These are phyloP conservation scores for Russula lepida DNA, from an alignment of 768 basidiomycete species.

Conservation along the genomic window DNA sequence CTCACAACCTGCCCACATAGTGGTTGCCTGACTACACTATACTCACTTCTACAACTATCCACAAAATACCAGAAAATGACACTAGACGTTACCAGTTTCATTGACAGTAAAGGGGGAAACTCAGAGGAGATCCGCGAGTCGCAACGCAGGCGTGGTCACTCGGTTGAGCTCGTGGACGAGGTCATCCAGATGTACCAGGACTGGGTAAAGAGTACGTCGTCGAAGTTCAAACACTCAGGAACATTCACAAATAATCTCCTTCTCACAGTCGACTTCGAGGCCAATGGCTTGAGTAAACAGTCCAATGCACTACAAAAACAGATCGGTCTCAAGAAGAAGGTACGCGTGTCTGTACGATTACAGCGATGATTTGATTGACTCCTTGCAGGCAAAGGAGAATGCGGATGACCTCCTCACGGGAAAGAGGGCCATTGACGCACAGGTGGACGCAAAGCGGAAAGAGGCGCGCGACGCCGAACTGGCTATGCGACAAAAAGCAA, in stretches of 20 bases:
- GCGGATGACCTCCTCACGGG: slow-evolving; percentile 79
- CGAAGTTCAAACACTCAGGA: neutral
- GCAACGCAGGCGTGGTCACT: slow-evolving; percentile 82
- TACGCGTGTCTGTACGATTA: slow-evolving; percentile 22
- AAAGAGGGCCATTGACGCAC: slow-evolving; percentile 80
- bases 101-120: slow-evolving; percentile 87
- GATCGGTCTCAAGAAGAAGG: slow-evolving; percentile 92
- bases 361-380: neutral
- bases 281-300: slow-evolving; percentile 67
- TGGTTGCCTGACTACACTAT: neutral
- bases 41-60: neutral
- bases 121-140: slow-evolving; percentile 85
- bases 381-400: slow-evolving; percentile 72
- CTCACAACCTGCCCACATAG: neutral
- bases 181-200: slow-evolving; percentile 85
- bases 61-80: slow-evolving; percentile 45
- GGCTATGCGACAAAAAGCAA: slow-evolving; percentile 72
- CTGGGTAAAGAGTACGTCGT: slow-evolving; percentile 84
- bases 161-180: slow-evolving; percentile 90
- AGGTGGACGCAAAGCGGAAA: slow-evolving; percentile 67
- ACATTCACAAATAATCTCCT: neutral
- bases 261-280: slow-evolving; percentile 77
- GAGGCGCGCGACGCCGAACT: slow-evolving; percentile 69
- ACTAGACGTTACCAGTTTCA: slow-evolving; percentile 70
- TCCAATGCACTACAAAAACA: slow-evolving; percentile 91